Percentiles rank a stretch among this genome's conserved stretches.
These are phyloP conservation scores for Spathaspora passalidarum DNA, from an alignment of 805 yeast species.

Conservation along the genomic window DNA sequence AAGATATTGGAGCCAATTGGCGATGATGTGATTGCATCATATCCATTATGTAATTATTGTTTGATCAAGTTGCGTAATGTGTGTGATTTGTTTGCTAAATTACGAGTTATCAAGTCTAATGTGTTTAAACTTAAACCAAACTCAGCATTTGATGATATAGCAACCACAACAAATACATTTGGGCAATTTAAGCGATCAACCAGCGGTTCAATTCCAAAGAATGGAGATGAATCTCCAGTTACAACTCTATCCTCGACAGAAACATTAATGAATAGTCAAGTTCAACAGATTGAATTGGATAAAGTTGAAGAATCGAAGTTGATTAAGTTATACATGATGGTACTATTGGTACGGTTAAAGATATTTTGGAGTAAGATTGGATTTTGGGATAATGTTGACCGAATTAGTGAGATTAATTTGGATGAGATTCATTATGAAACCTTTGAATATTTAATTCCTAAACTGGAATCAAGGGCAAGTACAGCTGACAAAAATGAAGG, in stretches of 20 bases:
- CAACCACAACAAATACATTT: conserved; percentile 14
- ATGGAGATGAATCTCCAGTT: not conserved
- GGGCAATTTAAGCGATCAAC: conserved; percentile 24
- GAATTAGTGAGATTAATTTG: conserved; percentile 24
- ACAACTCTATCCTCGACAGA: not conserved
- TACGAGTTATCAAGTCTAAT: conserved; percentile 55
- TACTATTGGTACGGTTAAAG: conserved; percentile 58
- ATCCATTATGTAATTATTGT: conserved; percentile 81
- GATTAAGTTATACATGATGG: conserved; percentile 51
- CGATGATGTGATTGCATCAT: conserved; percentile 36
- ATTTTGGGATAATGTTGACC: conserved; percentile 58
- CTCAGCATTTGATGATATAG: conserved; percentile 24
- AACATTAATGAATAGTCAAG: conserved; percentile 9
- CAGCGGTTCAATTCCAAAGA: not conserved
- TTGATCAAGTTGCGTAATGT: conserved; percentile 73
- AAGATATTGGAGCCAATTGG: conserved; percentile 41
- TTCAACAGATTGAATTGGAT: conserved; percentile 10
- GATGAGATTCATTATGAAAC: conserved; percentile 22
- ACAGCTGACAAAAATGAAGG: not conserved
- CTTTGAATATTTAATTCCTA: conserved; percentile 11
- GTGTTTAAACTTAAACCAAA: conserved; percentile 55
- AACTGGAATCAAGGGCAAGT: not conserved
- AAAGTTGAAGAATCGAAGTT: conserved; percentile 30
- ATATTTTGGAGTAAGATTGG: conserved; percentile 86
- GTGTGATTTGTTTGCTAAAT: conserved; percentile 77